Conservation (phyloP, 192 early-diverging fungal species). For the Backusella westeae region DNA sequence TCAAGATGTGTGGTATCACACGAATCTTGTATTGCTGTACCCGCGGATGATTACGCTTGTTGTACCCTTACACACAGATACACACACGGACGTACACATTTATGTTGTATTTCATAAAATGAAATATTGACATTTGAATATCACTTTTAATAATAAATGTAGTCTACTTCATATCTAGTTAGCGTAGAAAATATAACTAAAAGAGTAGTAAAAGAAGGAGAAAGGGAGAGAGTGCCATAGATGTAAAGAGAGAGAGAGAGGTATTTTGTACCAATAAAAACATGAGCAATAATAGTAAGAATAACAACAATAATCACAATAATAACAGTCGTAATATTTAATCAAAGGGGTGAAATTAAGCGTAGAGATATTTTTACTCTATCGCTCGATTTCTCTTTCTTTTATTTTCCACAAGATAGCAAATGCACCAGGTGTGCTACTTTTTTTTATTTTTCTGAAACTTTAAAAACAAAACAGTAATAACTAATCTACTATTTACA, state of each 20-base stretch:
- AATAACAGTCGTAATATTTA: background rate
- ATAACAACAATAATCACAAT: background rate
- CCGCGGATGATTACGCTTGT: background rate
- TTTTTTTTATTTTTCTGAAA: background rate
- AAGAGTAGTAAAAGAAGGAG: background rate
- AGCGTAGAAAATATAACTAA: background rate
- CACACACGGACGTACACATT: background rate
- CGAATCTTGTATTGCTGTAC: background rate
- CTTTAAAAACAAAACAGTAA: background rate
- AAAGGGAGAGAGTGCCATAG: background rate
- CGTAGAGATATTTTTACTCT: background rate
- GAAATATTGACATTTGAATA: slow-evolving; percentile 5
- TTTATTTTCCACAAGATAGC: background rate
- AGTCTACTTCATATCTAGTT: background rate
- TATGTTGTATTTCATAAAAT: background rate
- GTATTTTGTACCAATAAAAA: background rate
- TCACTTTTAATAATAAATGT: background rate
- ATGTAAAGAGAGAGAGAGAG: background rate
- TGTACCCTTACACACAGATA: background rate
- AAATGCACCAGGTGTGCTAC: background rate
- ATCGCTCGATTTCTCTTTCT: background rate
- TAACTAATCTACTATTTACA: background rate
- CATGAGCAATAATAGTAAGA: slow-evolving; percentile 27
- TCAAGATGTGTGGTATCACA: background rate
- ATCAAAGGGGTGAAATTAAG: background rate